These are phyloP conservation scores for Allomyces macrogynus DNA, from an alignment of 192 early-diverging fungal genomes.

Conservation along the genomic window DNA sequence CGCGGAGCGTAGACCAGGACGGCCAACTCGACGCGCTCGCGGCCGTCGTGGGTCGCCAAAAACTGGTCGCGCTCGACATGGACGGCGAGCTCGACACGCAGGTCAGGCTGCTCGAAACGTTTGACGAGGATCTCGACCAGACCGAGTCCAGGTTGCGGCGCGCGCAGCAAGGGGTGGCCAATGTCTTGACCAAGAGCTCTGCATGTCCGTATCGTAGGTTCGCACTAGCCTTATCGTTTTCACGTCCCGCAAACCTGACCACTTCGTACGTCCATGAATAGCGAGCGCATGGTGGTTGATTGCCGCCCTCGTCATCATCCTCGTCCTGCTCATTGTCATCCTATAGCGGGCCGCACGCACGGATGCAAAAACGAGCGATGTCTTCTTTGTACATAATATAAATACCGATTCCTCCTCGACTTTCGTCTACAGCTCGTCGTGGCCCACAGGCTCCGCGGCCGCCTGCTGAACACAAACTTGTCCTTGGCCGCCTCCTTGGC, in stretches of 20 bases:
- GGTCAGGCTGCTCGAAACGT: not conserved
- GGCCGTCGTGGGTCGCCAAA: not conserved
- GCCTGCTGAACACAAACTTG: too few species aligned
- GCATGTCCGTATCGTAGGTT: not conserved
- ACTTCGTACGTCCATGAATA: not conserved
- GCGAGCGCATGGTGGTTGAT: not conserved
- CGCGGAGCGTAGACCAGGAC: not conserved
- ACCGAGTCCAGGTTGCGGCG: not conserved
- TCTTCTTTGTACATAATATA: not conserved
- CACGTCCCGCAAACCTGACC: not conserved
- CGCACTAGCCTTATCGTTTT: too few species aligned
- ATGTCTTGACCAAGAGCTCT: not conserved
- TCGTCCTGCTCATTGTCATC: not conserved
- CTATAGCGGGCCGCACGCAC: not conserved
- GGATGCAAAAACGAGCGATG: too few species aligned
- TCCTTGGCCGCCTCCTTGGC: not conserved
- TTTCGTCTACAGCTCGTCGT: not conserved
- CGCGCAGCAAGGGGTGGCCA: not conserved
- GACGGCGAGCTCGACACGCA: not conserved
- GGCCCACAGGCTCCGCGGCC: too few species aligned
- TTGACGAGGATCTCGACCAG: not conserved
- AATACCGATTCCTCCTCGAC: not conserved
- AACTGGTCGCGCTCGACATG: not conserved
- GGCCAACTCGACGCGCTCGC: not conserved
- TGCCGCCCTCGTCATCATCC: not conserved